Percentiles rank a stretch among this genome's conserved stretches.
phyloP scores from a whole-genome alignment of 164 flowering plant species.

The Annona cherimola region DNA sequence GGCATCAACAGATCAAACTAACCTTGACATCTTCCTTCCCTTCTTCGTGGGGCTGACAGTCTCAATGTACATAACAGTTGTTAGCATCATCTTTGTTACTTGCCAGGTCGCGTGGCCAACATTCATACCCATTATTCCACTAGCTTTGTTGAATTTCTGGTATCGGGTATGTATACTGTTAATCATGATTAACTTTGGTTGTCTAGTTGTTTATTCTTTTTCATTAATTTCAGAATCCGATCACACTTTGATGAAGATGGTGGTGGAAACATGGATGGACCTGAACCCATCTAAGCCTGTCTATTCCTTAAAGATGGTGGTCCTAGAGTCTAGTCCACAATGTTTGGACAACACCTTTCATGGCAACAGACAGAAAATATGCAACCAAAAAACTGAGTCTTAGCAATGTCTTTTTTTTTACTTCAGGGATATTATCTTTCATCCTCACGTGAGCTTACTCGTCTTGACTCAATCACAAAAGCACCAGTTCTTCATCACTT shows the following conservation, averaged over 20 bases:
- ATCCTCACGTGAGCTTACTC: conserved; percentile 83
- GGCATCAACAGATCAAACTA: conserved; percentile 91
- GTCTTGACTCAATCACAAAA: conserved; percentile 90
- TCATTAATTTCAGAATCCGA: not conserved
- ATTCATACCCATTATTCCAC: conserved; percentile 61
- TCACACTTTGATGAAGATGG: not conserved
- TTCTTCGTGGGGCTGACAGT: conserved; percentile 44
- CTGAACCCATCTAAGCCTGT: not conserved
- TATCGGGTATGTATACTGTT: conserved; percentile 66
- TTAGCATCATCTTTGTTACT: conserved; percentile 68
- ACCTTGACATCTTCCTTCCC: conserved; percentile 73
- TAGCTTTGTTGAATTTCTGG: conserved; percentile 75
- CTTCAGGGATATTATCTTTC: conserved; percentile 77
- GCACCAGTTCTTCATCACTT: conserved; percentile 95
- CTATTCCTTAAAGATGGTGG: not conserved
- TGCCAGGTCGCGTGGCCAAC: conserved; percentile 97
- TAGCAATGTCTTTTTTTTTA: not conserved
- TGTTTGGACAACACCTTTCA: not conserved
- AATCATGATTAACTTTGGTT: not conserved
- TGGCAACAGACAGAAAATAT: not conserved
- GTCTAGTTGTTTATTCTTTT: not conserved
- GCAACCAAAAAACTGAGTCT: not conserved
- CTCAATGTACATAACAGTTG: conserved; percentile 56
- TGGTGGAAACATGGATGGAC: not conserved
- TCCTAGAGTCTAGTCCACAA: not conserved